These are phyloP conservation scores for Angomonas deanei DNA, from an alignment of 208 protist genomes.

Conservation along the genomic window DNA sequence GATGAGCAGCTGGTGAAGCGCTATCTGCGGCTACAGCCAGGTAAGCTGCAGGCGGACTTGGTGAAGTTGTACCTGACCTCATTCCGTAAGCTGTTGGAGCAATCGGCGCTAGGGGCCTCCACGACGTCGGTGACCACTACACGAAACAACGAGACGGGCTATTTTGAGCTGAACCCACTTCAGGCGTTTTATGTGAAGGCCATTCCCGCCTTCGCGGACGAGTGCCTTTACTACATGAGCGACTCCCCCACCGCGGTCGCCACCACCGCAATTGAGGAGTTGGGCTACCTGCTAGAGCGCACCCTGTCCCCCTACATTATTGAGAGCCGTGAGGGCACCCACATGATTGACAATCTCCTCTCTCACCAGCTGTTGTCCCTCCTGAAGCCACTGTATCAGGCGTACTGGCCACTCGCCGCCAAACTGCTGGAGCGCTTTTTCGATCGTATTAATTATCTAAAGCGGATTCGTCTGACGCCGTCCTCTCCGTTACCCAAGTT, in stretches of 20 bases:
- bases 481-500: neutral
- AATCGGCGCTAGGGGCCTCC: slow-evolving; percentile 37
- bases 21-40: slow-evolving; percentile 64
- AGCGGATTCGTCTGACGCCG: slow-evolving; percentile 36
- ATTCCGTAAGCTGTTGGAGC: slow-evolving; percentile 82
- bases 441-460: slow-evolving; percentile 70
- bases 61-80: slow-evolving; percentile 65
- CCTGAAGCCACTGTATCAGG: slow-evolving; percentile 69
- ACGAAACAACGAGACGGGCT: slow-evolving; percentile 20
- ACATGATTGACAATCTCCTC: slow-evolving; percentile 62
- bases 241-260: slow-evolving; percentile 52
- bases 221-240: slow-evolving; percentile 60
- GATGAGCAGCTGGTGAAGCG: slow-evolving; percentile 30
- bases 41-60: slow-evolving; percentile 54
- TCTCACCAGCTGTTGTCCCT: slow-evolving; percentile 60
- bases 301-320: slow-evolving; percentile 79
- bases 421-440: slow-evolving; percentile 59
- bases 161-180: slow-evolving; percentile 32
- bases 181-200: slow-evolving; percentile 51
- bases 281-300: slow-evolving; percentile 53
- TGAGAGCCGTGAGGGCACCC: slow-evolving; percentile 58
- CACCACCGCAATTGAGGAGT: slow-evolving; percentile 31
- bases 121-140: slow-evolving; percentile 7
- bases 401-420: slow-evolving; percentile 62
- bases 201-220: slow-evolving; percentile 43